Percentiles rank a stretch among this genome's conserved stretches.
Evolutionary conservation across 2,329 filamentous ascomycete species (phyloP).

Genomic region (Aspergillus sp.): DNA sequence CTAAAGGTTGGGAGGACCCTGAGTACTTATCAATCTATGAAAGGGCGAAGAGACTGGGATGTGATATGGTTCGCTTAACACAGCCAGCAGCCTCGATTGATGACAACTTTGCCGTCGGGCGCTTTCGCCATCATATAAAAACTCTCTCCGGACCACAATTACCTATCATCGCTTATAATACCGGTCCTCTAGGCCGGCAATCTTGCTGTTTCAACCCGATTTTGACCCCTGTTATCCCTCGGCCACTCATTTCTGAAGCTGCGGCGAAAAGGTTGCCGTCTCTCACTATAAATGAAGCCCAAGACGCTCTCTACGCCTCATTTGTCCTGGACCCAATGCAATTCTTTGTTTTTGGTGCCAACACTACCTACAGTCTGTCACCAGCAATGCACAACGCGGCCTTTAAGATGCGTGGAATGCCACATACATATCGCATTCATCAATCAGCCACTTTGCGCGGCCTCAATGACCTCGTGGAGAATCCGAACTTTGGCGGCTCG

Average conservation of each 20-base stretch:
- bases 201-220: constrained; percentile 71
- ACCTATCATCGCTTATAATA: constrained; percentile 68
- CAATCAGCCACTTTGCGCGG: constrained; percentile 66
- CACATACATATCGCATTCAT: constrained; percentile 68
- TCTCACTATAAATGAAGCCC: constrained; percentile 67
- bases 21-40: constrained; percentile 63
- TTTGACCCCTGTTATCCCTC: constrained; percentile 64
- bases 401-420: constrained; percentile 68
- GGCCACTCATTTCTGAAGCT: constrained; percentile 50
- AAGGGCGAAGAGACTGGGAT: constrained; percentile 61
- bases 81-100: constrained; percentile 61
- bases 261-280: constrained; percentile 51
- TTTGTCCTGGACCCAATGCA: constrained; percentile 72
- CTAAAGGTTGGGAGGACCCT: constrained; percentile 60
- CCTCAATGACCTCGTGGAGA: constrained; percentile 66
- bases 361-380: constrained; percentile 72
- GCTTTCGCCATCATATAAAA: constrained; percentile 57
- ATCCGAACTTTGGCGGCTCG: constrained; percentile 72
- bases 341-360: constrained; percentile 75
- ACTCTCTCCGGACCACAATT: constrained; percentile 50
- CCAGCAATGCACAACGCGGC: constrained; percentile 79
- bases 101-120: constrained; percentile 66
- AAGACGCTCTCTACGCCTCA: constrained; percentile 67
- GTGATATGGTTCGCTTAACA: constrained; percentile 65
- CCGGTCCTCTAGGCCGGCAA: constrained; percentile 63